These are phyloP conservation scores for Bipolaris oryzae DNA, from an alignment of 2,329 filamentous ascomycete species.

Conservation along the genomic window DNA sequence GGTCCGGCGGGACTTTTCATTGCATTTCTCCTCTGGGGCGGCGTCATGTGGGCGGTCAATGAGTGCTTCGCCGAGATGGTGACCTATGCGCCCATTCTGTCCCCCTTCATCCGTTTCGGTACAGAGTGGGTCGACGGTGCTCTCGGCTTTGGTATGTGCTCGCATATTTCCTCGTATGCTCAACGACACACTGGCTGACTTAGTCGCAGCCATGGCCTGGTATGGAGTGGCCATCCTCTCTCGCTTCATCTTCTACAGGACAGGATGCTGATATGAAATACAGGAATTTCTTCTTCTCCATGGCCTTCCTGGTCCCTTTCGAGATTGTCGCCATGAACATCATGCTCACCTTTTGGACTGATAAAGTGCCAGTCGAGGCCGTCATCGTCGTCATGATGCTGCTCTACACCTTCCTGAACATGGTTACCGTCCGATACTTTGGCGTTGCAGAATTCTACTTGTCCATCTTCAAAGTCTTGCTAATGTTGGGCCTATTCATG, in stretches of 20 bases:
- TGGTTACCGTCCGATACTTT: slow-evolving; percentile 35
- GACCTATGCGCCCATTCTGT: background rate
- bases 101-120: slow-evolving; percentile 66
- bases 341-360: slow-evolving; percentile 51
- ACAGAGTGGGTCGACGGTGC: slow-evolving; percentile 70
- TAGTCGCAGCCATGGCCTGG: background rate
- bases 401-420: slow-evolving; percentile 34
- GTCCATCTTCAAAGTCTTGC: slow-evolving; percentile 42
- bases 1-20: slow-evolving; percentile 62
- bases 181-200: background rate
- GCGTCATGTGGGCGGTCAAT: slow-evolving; percentile 65
- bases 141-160: slow-evolving; percentile 55
- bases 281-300: slow-evolving; percentile 59
- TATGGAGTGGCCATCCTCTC: background rate
- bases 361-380: slow-evolving; percentile 51
- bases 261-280: slow-evolving; percentile 43
- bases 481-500: slow-evolving; percentile 53
- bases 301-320: slow-evolving; percentile 57
- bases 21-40: slow-evolving; percentile 62
- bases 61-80: slow-evolving; percentile 70
- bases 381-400: slow-evolving; percentile 50
- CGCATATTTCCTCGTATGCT: background rate
- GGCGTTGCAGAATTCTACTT: background rate
- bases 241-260: background rate
- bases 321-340: slow-evolving; percentile 55